These are phyloP conservation scores for Stagonosporopsis vannaccii DNA, from an alignment of 2,329 filamentous ascomycete species.

Conservation along the genomic window DNA sequence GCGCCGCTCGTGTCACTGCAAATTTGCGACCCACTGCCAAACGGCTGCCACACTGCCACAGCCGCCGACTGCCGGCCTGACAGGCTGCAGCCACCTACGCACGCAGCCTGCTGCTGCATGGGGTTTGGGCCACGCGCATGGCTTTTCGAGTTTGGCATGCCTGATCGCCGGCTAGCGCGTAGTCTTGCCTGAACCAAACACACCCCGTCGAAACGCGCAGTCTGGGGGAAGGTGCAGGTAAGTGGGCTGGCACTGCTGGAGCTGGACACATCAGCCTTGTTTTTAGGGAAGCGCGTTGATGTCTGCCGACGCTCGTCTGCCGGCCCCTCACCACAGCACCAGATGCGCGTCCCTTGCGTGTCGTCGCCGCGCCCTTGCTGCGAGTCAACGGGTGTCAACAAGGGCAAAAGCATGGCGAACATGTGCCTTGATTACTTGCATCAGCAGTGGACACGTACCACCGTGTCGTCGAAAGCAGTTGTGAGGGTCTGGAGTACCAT, in stretches of 20 bases:
- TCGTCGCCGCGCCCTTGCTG: conserved; percentile 1
- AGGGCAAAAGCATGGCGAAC: conserved; percentile 2
- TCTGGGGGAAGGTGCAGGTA: too few relatives aligned
- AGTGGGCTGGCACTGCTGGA: too few relatives aligned
- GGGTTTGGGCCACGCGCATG: not conserved
- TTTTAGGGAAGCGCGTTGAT: not conserved
- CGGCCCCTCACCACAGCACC: not conserved
- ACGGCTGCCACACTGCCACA: conserved; percentile 5
- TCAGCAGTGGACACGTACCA: not conserved
- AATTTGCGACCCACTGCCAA: conserved; percentile 7
- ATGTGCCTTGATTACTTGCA: conserved; percentile 5
- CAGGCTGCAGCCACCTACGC: not conserved
- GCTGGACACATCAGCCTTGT: too few relatives aligned
- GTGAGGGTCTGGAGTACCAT: too few relatives aligned
- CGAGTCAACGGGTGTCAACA: not conserved
- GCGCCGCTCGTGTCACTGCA: not conserved
- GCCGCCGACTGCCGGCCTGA: not conserved
- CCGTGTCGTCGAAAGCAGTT: not conserved
- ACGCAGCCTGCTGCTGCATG: not conserved
- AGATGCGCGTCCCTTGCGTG: conserved; percentile 1
- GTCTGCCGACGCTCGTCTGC: conserved; percentile 8
- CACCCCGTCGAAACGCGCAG: not conserved
- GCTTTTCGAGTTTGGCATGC: not conserved
- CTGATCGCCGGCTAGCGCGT: conserved; percentile 6
- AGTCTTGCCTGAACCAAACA: not conserved